Evolutionary conservation across 2,329 filamentous ascomycete genomes (phyloP).

Genomic region (Penicillium janthinellum): DNA sequence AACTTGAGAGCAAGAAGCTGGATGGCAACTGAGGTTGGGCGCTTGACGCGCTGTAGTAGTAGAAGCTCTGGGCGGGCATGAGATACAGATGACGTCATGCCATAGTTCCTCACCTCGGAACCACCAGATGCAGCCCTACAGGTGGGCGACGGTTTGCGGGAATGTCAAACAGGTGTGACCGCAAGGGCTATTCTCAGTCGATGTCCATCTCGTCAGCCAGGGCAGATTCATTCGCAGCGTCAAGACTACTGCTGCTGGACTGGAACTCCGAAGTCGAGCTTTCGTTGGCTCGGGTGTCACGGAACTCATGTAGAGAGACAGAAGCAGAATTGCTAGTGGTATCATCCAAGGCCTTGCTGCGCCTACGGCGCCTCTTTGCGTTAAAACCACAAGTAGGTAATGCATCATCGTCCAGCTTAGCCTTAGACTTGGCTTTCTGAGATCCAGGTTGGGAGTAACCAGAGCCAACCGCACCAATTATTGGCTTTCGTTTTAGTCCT

Average conservation of each 20-base stretch:
- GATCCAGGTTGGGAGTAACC: constrained; percentile 5
- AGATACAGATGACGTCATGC: constrained; percentile 40
- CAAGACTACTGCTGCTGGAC: constrained; percentile 25
- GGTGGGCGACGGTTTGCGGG: no score
- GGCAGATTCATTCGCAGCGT: constrained; percentile 14
- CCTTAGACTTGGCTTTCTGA: constrained; percentile 5
- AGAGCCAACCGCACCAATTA: constrained; percentile 18
- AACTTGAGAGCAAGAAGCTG: not conserved
- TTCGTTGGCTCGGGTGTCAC: constrained; percentile 20
- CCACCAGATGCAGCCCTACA: constrained; percentile 2
- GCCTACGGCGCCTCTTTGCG: constrained; percentile 32
- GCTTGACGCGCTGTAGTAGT: not conserved
- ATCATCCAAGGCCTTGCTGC: constrained; percentile 24
- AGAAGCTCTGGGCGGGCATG: constrained; percentile 8
- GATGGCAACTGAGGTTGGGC: not conserved
- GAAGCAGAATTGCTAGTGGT: constrained; percentile 7
- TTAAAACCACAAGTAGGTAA: constrained; percentile 16
- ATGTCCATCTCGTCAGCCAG: constrained; percentile 39
- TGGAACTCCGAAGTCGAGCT: constrained; percentile 26
- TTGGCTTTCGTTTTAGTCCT: constrained; percentile 41
- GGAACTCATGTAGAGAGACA: constrained; percentile 18
- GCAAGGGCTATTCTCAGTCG: constrained; percentile 27
- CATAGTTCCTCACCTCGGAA: not conserved
- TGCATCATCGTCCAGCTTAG: constrained; percentile 16
- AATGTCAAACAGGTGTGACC: not conserved